Base-by-base conservation (phyloP, 208 protist species). In the Leishmania martiniquensis region DNA sequence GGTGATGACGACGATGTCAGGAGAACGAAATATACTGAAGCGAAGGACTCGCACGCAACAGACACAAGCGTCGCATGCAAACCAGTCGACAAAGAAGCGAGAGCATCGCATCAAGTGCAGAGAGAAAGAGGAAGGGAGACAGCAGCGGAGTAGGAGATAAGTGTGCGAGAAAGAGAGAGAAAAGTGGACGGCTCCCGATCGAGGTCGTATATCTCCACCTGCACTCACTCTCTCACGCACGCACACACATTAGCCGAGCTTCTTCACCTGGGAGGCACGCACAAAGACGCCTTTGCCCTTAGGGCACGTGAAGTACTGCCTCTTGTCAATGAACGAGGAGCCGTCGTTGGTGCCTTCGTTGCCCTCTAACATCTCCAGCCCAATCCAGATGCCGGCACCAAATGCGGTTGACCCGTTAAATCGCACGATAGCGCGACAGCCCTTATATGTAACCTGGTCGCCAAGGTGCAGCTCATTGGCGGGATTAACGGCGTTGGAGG, bases 241-340 rank as follows among this genome's bases (percentile, higher is more conserved):
- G 9, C 57, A 17, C 45, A 45, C 51, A 68, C 68, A 2, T 77
- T 75, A 82, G 44, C 79, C 76, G 3, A 90, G 71, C 78, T 84
- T 85, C 84, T 94, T 97, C 62, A 97, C 89, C 77, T 97, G 93
- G 13, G 91, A 97, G 67, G 93, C 92, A 32, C 93, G 91, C 34
- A 95, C 93, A 88, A 97, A 97, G 7, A 97, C 89, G 13, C 93
- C 93, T 71, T 96, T 97, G 39, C 93, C 93, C 81, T 95, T 96
- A 0, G 93, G 93, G 76, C 93, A 97, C 13, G 86, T 93, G 78
- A 97, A 97, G 80, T 97, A 97, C 72, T 94, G 89, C 78, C 92
- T 92, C 84, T 97, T 97, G 87, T 97, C 93, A 75, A 97, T 94
- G 79, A 96, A 95, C 3, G 92, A 96, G 47, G 93, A 96, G 70